Base-by-base conservation (phyloP, 306 rosid genomes). In the Crotalaria pallida region DNA sequence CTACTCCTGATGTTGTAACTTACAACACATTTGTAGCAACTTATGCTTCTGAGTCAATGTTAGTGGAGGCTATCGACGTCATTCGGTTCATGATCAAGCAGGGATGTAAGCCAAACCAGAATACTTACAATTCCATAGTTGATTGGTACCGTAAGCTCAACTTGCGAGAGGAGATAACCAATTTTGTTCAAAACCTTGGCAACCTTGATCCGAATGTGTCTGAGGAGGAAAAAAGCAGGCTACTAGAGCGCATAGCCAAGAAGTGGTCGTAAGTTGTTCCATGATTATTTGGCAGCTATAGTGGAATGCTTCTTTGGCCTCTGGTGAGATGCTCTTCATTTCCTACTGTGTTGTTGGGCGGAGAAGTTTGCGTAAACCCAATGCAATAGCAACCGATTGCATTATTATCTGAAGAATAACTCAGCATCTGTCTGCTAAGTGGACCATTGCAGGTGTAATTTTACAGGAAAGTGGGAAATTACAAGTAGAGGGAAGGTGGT, bases 11-110 rank as follows among this genome's bases (percentile, higher is more conserved):
- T 74, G 96, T 77, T 55, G 83, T 88, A 43, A 91, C 91, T 7
- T 87, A 85, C 66, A 88, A 88, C 65, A 88, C 97, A 71, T 88
- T 58, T 53, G 76, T 87, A 41, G 80, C 96, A 50, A 75, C 88
- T 76, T 88, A 91, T 52, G 91, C 96, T 3, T 81, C 87, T 9
- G 80, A 88, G 23, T 87, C 89, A 0, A 72, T 84, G 93, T 91
- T 91, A 27, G 77, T 18, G 12, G 91, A 88, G 56, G 91, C 97
- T 13, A 55, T 85, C 34, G 91, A 82, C 45, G 86, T 88, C 53
- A 81, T 85, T 55, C 69, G 59, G 34, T 67, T 75, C 82, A 88
- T 87, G 96, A 85, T 91, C 81, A 91, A 84, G 86, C 73, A 84
- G 18, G 91, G 93, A 62, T 83, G 93, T 73, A 83, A 67, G 66